Evolutionary conservation across 2,329 filamentous ascomycete genomes (phyloP), one percentile per base, ranked within the genome.

Genomic region (Colletotrichum spinosum): DNA sequence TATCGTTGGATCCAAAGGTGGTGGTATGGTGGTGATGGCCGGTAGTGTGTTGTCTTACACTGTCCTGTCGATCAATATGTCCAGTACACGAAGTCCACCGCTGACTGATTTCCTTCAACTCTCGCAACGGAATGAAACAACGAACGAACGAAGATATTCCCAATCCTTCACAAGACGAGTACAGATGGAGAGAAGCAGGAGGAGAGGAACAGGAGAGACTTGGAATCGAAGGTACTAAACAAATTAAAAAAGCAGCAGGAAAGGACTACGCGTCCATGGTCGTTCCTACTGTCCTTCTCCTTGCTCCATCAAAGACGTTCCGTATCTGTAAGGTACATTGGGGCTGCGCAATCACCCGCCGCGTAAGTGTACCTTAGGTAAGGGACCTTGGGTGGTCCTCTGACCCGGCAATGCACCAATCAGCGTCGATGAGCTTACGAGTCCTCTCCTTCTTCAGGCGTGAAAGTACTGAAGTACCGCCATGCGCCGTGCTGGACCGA

Each of bases 351-450:
- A 65, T 60, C 61, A 41, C 42, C 42, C 41, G 8, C 25, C 25
- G 25, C 25, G 25, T 25, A 25, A 25, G 25, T 25, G 25, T 25
- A 25, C 25, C 25, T 25, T 25, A 25, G 25, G 25, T 25, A 25
- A 25, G 25, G 25, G 25, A 25, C 4, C 25, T 25, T 25, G 25
- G 25, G 25, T 25, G 25, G 25, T 25, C 25, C 25, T 25, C 25
- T 25, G 25, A 25, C 25, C 25, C 25, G 25, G 25, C 25, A 25
- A 25, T 25, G 25, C 25, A 58, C 72, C 76, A 78, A 78, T 77
- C 67, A 72, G 54, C 44, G 45, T 39, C 54, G 55, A 66, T 49
- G 50, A 74, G 76, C 74, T 78, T 73, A 78, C 76, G 76, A 78
- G 75, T 74, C 72, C 71, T 67, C 65, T 67, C 61, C 25, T 25